Conservation (phyloP, 139 green algal genomes). For the Diplosphaera chodatii region DNA sequence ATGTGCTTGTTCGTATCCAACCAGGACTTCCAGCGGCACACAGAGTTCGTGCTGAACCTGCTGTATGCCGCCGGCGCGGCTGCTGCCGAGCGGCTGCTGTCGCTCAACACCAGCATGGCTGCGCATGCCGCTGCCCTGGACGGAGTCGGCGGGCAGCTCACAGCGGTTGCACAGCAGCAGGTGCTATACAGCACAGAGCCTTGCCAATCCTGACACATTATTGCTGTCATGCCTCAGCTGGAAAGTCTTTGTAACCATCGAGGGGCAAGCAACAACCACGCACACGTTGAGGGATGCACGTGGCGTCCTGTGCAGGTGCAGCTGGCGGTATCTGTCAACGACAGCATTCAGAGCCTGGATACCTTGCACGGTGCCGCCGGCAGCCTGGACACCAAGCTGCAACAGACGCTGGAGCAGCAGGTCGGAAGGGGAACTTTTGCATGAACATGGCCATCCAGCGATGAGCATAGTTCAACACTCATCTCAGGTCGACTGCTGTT, state of each 20-base stretch:
- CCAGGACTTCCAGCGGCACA: slow-evolving; percentile 37
- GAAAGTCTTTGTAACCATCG: too few species aligned
- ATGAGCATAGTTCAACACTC: too few species aligned
- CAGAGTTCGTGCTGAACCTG: slow-evolving; percentile 35
- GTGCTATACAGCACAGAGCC: too few species aligned
- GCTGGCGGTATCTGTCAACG: background rate
- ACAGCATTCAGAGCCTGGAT: background rate
- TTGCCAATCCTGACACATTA: too few species aligned
- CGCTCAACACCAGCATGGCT: background rate
- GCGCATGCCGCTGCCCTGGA: background rate
- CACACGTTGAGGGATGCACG: too few species aligned
- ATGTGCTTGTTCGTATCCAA: slow-evolving; percentile 47
- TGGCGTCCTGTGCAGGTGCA: too few species aligned
- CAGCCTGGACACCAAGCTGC: background rate
- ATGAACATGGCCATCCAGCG: too few species aligned
- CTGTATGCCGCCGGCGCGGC: slow-evolving; percentile 6
- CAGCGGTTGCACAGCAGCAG: background rate
- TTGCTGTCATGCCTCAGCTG: too few species aligned
- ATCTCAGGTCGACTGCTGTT: too few species aligned
- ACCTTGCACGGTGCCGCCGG: background rate
- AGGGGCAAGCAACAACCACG: too few species aligned
- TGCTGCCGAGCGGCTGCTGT: background rate
- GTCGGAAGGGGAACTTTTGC: too few species aligned
- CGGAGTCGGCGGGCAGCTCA: background rate
- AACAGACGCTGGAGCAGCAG: background rate